Percentiles rank a stretch among this genome's conserved stretches.
Conservation (phyloP, 225 moss, liverwort and hornwort genomes). For the Pleurozium schreberi region DNA sequence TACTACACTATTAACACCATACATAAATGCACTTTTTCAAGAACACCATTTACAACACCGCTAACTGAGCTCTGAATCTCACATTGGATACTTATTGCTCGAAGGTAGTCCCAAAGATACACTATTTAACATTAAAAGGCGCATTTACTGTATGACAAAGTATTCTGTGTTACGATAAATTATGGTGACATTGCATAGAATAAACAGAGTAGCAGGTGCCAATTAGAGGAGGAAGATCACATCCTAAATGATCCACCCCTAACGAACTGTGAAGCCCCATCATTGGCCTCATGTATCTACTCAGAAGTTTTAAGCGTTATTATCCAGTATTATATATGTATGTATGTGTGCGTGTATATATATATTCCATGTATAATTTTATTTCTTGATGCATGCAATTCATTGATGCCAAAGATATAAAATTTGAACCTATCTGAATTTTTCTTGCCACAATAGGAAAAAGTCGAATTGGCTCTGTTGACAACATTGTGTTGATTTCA, state of each 20-base stretch:
- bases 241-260: background rate
- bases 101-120: background rate
- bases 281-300: background rate
- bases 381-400: background rate
- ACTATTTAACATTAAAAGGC: background rate
- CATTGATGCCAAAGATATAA: background rate
- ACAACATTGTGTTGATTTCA: background rate
- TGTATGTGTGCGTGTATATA: too few species aligned
- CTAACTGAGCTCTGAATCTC: background rate
- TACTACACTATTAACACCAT: background rate
- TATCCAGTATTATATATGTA: background rate
- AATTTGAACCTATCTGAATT: background rate
- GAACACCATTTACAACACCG: background rate
- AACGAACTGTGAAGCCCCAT: background rate
- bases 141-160: background rate
- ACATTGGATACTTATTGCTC: too few species aligned
- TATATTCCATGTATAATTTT: background rate
- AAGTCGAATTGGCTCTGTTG: background rate
- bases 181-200: background rate
- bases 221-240: background rate
- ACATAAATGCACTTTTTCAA: background rate
- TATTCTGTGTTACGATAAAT: background rate
- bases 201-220: background rate
- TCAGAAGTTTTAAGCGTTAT: too few species aligned
- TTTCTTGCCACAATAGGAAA: background rate